A percentile compares a stretch with the other conserved stretches of the same genome.
phyloP scores from a whole-genome alignment of 345 rosid genomes.

The Citropsis articulata region DNA sequence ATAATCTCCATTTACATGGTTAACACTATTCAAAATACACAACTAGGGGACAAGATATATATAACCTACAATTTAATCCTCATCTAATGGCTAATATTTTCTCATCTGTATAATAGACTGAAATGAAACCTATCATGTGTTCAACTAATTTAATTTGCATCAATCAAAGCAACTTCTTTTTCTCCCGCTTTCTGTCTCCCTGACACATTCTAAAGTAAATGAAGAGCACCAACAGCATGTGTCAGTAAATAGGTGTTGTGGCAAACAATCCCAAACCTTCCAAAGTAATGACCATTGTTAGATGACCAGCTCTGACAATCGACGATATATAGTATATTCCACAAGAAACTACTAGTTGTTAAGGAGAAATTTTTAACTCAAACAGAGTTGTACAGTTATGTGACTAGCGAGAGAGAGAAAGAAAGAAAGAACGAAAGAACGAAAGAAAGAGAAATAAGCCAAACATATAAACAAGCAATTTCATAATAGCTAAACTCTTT shows the following conservation, averaged over 20 bases:
- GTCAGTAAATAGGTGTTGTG: conserved; percentile 20
- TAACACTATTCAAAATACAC: background rate
- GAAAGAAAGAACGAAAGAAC: background rate
- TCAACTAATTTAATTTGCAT: background rate
- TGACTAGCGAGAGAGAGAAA: background rate
- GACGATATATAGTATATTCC: background rate
- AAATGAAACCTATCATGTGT: background rate
- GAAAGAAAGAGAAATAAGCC: background rate
- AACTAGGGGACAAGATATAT: background rate
- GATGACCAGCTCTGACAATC: conserved; percentile 22
- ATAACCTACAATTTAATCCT: background rate
- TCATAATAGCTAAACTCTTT: background rate
- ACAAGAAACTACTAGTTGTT: conserved; percentile 26
- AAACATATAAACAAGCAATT: conserved; percentile 7
- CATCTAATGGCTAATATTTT: background rate
- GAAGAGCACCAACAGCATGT: conserved; percentile 16
- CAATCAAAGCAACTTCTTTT: background rate
- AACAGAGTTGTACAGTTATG: background rate
- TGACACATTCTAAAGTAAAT: conserved; percentile 7
- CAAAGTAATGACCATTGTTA: conserved; percentile 23
- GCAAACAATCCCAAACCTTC: conserved; percentile 26
- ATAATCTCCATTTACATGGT: background rate
- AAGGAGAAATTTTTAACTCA: conserved; percentile 24
- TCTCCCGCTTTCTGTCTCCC: background rate
- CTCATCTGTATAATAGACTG: background rate